Percentiles rank a stretch among this genome's conserved stretches.
phyloP scores from a whole-genome alignment of 805 yeast species.

The Metschnikowia borealis region DNA sequence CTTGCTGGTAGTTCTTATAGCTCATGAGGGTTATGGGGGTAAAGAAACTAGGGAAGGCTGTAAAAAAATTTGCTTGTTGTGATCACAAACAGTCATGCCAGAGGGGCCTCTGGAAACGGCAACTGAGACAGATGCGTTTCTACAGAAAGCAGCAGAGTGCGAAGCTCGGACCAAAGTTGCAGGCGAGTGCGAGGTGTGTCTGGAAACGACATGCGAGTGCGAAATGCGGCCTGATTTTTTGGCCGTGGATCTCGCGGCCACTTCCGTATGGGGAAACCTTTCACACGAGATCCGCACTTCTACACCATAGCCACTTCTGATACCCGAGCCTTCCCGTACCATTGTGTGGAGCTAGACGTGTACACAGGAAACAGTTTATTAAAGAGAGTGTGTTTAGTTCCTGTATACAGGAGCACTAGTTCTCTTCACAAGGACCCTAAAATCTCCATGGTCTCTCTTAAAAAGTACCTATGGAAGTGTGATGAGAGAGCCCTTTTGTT shows the following conservation, averaged over 20 bases:
- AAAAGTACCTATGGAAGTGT: no score
- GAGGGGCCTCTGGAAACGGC: slow-evolving; percentile 1
- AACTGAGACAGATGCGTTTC: slow-evolving; percentile 1
- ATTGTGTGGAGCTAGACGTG: no score
- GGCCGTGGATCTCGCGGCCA: background rate
- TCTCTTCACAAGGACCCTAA: no score
- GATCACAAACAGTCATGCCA: slow-evolving; percentile 1
- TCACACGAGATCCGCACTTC: background rate
- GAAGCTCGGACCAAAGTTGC: background rate
- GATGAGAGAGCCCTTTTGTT: no score
- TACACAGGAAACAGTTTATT: no score
- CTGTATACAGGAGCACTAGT: no score
- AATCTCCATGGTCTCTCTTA: no score
- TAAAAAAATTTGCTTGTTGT: slow-evolving; percentile 1
- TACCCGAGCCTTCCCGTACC: no score
- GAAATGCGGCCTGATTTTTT: background rate
- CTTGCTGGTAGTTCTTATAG: slow-evolving; percentile 37
- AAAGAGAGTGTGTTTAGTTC: no score
- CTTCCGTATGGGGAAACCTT: background rate
- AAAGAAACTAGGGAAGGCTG: background rate
- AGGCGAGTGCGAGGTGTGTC: background rate
- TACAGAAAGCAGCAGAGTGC: background rate
- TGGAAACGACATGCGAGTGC: background rate
- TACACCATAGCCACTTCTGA: no score
- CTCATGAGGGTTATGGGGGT: slow-evolving; percentile 14